Base-by-base conservation (phyloP, 495 filamentous ascomycete genomes). In the Penicillium pulvis region DNA sequence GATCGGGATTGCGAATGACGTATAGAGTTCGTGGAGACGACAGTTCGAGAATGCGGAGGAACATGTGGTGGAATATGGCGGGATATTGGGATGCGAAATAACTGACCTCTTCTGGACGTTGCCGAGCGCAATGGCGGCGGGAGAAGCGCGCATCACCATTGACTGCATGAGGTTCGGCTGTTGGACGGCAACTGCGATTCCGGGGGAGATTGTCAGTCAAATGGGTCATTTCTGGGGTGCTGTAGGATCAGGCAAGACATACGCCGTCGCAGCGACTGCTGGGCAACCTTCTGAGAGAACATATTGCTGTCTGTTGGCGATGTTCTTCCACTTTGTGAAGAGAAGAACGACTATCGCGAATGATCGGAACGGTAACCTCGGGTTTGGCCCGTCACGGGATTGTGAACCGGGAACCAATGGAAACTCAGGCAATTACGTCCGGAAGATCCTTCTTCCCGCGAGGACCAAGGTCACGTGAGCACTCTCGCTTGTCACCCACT, bases 181-280 rank as follows among this genome's bases (percentile, higher is more conserved):
- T 68, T 79, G 74, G 74, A 78, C 75, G 75, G 80, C 77, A 65
- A 81, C 71, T 77, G 68, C 51, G 59, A 62, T 53, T 59, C 14
- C 46, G 56, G 59, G 55, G 35, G 24, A 53, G 19, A 62, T 56
- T 50, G 58, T 51, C 51, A 72, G 67, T 61, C 55, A 45, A 50
- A 58, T 19, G 20, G 51, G 53, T 46, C 47, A 58, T 17, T 48
- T 46, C 24, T 48, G 12, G 28, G 28, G 11, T 7, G 43, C 19
- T 20, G 4, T 17, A 30, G 20, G 24, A 24, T 17, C 31, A 36
- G 53, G 42, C n/a, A 44, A 20, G 10, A 79, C 82, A 56, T 87
- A 90, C 87, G 75, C 79, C 86, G 83, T 79, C 86, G 84, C 75
- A 87, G 74, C 69, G 85, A 84, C 69, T 85, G 84, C 68, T 89